Base-by-base conservation (phyloP, 1,139 yeast genomes). In the Wickerhamomyces sp. region DNA sequence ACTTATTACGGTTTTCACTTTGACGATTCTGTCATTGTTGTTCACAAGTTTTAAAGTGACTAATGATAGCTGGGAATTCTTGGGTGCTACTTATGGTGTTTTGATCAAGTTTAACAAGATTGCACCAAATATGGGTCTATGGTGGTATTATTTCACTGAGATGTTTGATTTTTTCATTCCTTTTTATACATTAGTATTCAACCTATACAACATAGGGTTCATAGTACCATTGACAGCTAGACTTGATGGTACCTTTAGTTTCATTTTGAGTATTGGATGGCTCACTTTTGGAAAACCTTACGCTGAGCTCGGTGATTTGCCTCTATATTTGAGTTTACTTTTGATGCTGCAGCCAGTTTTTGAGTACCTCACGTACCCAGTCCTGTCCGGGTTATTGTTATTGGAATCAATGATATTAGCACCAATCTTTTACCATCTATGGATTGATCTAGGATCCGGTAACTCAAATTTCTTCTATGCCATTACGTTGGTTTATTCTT, bases 101-200 rank as follows among this genome's bases (percentile, higher is more conserved):
- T 68, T 79, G 10, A 59, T 89, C 8, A 67, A 72, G 33, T 83
- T 87, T 57, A 73, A 74, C 41, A 89, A 88, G 52, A 78, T 89
- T 52, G 73, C 80, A 7, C 96, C 96, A 26, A 58, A 58, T 37
- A 13, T 93, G 52, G 99, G 99, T 0, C 71, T 93, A 36, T 93
- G 99, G 99, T 93, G 99, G 99, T 93, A 93, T 68, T 81, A 91
- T 57, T 93, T 93, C 70, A 85, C 94, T 30, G 99, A 93, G 63
- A 87, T 93, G 82, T 93, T 93, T 67, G 94, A 84, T 45, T 87
- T 82, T 60, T 93, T 93, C 72, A 76, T 85, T 30, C 82, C 89
- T 15, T 90, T 93, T 62, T 93, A 87, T 69, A 69, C 84, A 37
- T 83, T 90, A 10, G 83, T 90, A 29, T 94, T 91, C 76, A 93